These are phyloP conservation scores for Ganoderma meredithae DNA, from an alignment of 1,284 basidiomycete species.

Conservation along the genomic window DNA sequence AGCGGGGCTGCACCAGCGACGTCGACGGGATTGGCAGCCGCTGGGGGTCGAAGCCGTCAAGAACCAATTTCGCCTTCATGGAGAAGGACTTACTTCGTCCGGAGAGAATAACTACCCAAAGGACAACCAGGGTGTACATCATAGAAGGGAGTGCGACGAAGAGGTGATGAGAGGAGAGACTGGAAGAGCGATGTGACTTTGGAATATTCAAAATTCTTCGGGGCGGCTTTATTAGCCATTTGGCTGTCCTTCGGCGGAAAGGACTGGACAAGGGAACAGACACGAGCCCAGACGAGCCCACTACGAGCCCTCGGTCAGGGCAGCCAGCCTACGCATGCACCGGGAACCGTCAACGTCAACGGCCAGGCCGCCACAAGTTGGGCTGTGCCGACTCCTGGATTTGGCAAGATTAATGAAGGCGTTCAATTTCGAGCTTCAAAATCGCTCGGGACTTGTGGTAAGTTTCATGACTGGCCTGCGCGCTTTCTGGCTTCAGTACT, in stretches of 20 bases:
- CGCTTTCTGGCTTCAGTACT: neutral
- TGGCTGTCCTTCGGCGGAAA: neutral
- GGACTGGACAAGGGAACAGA: neutral
- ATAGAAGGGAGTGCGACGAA: neutral
- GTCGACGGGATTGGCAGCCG: conserved; percentile 19
- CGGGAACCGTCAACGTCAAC: neutral
- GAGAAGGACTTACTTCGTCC: conserved; percentile 26
- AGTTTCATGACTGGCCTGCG: neutral
- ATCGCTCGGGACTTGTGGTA: neutral
- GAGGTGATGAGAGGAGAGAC: neutral
- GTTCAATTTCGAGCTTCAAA: neutral
- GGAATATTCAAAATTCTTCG: neutral
- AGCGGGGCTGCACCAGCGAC: conserved; percentile 18
- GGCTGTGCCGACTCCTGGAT: neutral
- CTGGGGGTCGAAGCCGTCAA: neutral
- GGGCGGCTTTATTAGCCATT: neutral
- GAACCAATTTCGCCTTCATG: neutral
- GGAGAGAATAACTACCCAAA: conserved; percentile 28
- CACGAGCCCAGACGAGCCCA: neutral
- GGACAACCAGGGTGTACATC: conserved; percentile 29
- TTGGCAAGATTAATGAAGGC: neutral
- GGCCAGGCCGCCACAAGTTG: neutral
- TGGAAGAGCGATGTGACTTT: neutral
- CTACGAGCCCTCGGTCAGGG: neutral
- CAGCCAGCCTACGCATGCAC: neutral